Percentiles rank a stretch among this genome's conserved stretches.
Conservation (phyloP, 768 basidiomycete genomes). For the Pleurotus eryngii region DNA sequence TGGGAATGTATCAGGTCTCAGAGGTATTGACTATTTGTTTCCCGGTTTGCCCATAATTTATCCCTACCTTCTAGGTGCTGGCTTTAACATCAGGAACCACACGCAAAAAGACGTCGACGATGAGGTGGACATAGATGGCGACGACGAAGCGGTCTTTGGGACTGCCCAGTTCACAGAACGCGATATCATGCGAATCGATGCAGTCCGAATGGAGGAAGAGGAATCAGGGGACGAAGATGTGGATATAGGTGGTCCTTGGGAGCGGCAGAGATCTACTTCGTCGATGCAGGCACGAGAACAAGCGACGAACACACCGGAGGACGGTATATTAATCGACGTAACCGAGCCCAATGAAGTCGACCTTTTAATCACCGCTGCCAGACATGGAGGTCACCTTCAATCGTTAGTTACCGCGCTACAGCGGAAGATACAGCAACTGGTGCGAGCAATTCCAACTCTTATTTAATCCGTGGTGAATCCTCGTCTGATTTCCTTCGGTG, state of each 20-base stretch:
- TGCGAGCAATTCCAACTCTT: conserved; percentile 27
- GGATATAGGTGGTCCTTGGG: conserved; percentile 48
- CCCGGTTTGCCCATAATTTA: neutral
- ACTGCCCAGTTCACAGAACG: conserved; percentile 73
- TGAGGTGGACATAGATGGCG: conserved; percentile 78
- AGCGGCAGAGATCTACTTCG: too few relatives aligned
- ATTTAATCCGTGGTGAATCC: neutral
- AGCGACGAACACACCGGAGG: neutral
- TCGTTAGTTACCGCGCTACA: conserved; percentile 55
- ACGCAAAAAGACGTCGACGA: conserved; percentile 69
- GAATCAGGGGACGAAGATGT: conserved; percentile 40
- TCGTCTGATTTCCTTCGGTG: conserved; percentile 3
- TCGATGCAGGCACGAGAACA: too few relatives aligned
- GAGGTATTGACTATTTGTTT: conserved; percentile 26
- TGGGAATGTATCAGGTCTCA: conserved; percentile 46
- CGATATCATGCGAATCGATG: conserved; percentile 49
- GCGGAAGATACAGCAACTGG: conserved; percentile 55
- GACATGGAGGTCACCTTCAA: conserved; percentile 42
- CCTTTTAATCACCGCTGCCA: conserved; percentile 45
- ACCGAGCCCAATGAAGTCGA: conserved; percentile 46
- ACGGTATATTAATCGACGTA: conserved; percentile 36
- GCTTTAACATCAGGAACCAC: conserved; percentile 63
- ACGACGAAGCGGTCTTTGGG: conserved; percentile 65
- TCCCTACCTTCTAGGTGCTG: conserved; percentile 46
- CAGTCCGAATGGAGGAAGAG: conserved; percentile 27